A percentile compares a stretch with the other conserved stretches of the same genome.
These are phyloP conservation scores for Pestalotiopsis sp. DNA, from an alignment of 2,329 filamentous ascomycete genomes.

Conservation along the genomic window DNA sequence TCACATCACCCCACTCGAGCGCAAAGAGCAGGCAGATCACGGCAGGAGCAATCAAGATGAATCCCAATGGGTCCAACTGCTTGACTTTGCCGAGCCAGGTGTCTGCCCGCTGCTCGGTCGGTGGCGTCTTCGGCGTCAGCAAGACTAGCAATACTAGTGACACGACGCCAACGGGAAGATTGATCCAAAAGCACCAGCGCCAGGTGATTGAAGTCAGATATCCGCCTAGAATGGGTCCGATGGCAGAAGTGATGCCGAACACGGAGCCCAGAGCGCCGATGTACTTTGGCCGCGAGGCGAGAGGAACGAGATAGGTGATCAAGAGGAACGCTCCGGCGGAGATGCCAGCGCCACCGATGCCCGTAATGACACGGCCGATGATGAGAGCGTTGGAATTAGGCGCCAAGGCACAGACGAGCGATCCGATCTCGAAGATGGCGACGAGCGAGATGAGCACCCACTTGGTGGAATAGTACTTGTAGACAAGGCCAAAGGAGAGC, in stretches of 20 bases:
- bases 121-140: neutral
- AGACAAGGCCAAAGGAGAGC: constrained; percentile 21
- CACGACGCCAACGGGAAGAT: constrained; percentile 5
- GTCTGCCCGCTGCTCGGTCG: neutral
- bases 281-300: constrained; percentile 9
- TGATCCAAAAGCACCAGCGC: constrained; percentile 14
- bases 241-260: constrained; percentile 5
- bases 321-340: constrained; percentile 5
- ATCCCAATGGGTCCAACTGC: neutral
- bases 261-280: constrained; percentile 1
- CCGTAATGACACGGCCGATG: constrained; percentile 27
- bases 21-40: neutral
- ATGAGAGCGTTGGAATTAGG: constrained; percentile 29
- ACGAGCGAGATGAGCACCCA: constrained; percentile 10
- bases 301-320: constrained; percentile 23
- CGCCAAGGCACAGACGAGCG: constrained; percentile 25
- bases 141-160: neutral
- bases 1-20: constrained; percentile 6
- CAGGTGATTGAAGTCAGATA: neutral
- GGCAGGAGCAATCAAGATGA: neutral
- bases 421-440: constrained; percentile 19
- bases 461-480: constrained; percentile 21
- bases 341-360: constrained; percentile 19
- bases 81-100: neutral
- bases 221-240: neutral